Evolutionary conservation across 2,329 filamentous ascomycete genomes (phyloP), one percentile per base, ranked within the genome.

Genomic region (Hypoxylon sp.): DNA sequence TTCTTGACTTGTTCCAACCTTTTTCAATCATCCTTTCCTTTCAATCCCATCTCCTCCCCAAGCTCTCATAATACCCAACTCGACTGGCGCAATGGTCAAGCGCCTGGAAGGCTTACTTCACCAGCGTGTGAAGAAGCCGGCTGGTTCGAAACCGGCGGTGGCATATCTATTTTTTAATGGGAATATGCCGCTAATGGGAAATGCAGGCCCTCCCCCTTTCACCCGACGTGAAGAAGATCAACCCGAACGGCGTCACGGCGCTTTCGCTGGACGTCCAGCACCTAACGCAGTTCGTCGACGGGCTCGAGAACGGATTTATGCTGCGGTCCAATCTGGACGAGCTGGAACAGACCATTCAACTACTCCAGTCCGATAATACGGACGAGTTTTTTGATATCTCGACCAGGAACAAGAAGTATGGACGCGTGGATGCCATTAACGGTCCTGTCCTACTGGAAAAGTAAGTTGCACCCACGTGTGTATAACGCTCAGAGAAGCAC

Each of bases 351-450:
- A 98, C 95, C 1, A 90, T 97, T 48, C 88, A 91, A 62, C 84
- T 99, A 24, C 91, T 99, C 85, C 89, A 92, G 73, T 87, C 86
- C 1, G 93, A 97, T 41, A 97, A 97, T 71, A 88, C 92, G n/a
- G 94, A 98, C 68, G 94, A 98, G 77, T 99, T 97, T 78, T 99
- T 95, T 76, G 95, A 99, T 74, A 90, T 95, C 51, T 91, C 90
- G 4, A 91, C 90, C 13, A 84, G 93, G 54, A 97, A 97, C 79
- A 94, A 91, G 80, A 96, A 97, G 76, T 99, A 97, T 75, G 91
- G 93, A 15, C 89, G 93, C 56, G 96, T 99, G 32, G 93, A 98
- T 79, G 91, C 92, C 54, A 84, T 96, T 76, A 96, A 96, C 75
- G 95, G 94, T 0, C 93, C 94, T 0, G 83, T 92, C 41, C 76